Percentiles rank a stretch among this genome's conserved stretches.
phyloP scores from a whole-genome alignment of 2,329 filamentous ascomycete species.

The Chrysosporium keratinophilum region DNA sequence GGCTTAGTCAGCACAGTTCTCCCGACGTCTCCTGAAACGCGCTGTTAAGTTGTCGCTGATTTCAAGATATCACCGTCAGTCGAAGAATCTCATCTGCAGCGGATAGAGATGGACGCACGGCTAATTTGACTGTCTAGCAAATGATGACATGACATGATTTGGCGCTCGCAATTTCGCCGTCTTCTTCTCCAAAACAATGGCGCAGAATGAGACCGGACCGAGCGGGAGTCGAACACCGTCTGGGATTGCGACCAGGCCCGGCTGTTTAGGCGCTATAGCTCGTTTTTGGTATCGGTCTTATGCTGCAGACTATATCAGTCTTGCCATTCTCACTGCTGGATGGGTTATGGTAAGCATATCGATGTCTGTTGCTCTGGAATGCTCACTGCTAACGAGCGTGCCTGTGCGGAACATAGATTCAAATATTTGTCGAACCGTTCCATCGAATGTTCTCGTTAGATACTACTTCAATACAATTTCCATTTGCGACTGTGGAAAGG shows the following conservation, averaged over 20 bases:
- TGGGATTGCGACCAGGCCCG: constrained; percentile 23
- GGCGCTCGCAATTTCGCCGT: not conserved
- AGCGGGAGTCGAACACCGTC: not conserved
- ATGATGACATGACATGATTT: not conserved
- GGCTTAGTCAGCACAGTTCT: not conserved
- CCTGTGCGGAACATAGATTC: constrained; percentile 39
- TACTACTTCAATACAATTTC: constrained; percentile 73
- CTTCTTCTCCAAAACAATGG: not conserved
- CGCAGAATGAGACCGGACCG: not conserved
- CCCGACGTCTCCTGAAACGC: not conserved
- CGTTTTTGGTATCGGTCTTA: constrained; percentile 61
- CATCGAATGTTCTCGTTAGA: constrained; percentile 90
- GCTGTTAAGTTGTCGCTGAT: not conserved
- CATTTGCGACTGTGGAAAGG: constrained; percentile 71
- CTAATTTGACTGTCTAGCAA: not conserved
- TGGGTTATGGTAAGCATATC: constrained; percentile 38
- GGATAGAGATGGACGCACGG: not conserved
- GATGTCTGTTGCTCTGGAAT: not conserved
- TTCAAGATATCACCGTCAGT: not conserved
- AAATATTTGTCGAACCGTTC: constrained; percentile 68
- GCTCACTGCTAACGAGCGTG: not conserved
- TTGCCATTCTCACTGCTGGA: constrained; percentile 56
- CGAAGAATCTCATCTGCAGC: not conserved
- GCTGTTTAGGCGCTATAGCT: constrained; percentile 39
- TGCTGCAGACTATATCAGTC: constrained; percentile 76